Evolutionary conservation across 768 basidiomycete species (phyloP).

Genomic region (Agaricus sinodeliciosus): DNA sequence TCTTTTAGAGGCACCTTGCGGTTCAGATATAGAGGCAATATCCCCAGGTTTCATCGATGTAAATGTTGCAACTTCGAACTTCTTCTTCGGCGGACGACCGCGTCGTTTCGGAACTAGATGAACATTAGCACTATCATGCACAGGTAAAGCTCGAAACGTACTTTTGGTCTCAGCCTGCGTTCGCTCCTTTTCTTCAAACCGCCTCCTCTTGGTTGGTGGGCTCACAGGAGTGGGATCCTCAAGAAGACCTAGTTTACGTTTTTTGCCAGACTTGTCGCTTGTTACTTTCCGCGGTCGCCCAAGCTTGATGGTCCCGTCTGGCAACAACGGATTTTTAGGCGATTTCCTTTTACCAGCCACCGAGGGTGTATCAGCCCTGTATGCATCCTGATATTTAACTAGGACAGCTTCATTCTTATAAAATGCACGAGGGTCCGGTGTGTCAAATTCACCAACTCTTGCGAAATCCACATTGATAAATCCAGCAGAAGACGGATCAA

Average conservation of each 20-base stretch:
- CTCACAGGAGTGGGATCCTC: not conserved
- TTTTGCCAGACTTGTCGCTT: not conserved
- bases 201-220: not conserved
- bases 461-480: conserved; percentile 41
- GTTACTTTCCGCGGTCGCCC: conserved; percentile 47
- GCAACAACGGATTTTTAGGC: conserved; percentile 40
- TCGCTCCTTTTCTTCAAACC: not conserved
- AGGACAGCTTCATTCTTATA: conserved; percentile 41
- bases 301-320: conserved; percentile 49
- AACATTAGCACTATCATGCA: not conserved
- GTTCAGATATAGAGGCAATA: not conserved
- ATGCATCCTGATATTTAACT: conserved; percentile 40
- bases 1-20: not conserved
- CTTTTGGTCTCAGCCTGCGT: not conserved
- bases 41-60: not conserved
- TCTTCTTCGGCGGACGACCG: conserved; percentile 27
- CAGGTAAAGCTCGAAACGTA: not conserved
- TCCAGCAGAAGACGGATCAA: conserved; percentile 43
- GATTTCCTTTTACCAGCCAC: conserved; percentile 20
- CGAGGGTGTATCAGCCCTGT: conserved; percentile 22
- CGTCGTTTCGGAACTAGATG: conserved; percentile 28
- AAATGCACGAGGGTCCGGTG: conserved; percentile 41
- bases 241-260: not conserved
- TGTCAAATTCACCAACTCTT: conserved; percentile 48
- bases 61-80: not conserved